Evolutionary conservation across 2,329 filamentous ascomycete species (phyloP).

Genomic region (Ampelomyces quisqualis): DNA sequence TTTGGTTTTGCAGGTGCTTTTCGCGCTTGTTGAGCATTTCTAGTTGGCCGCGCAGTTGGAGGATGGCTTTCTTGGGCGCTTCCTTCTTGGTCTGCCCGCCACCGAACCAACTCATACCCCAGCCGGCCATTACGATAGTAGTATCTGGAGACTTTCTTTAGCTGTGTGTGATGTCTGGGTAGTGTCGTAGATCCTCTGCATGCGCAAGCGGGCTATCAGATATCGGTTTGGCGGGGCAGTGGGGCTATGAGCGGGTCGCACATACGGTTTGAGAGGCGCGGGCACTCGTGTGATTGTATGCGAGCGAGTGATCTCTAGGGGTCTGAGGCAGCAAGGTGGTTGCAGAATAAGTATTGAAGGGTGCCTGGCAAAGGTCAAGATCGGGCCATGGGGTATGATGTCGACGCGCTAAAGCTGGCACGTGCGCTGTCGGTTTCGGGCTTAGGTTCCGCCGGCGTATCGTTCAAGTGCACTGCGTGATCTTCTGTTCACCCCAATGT

Average conservation of each 20-base stretch:
- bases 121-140: conserved; percentile 42
- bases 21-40: conserved; percentile 98
- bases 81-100: conserved; percentile 84
- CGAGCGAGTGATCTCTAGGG: not conserved
- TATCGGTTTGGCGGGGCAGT: conserved; percentile 21
- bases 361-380: conserved; percentile 20
- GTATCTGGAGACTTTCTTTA: conserved; percentile 5
- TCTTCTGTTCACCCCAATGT: conserved; percentile 34
- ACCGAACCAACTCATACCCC: conserved; percentile 77
- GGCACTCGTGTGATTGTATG: not conserved
- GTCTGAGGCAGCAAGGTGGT: conserved; percentile 11
- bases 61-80: conserved; percentile 93
- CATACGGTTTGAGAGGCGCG: conserved; percentile 8
- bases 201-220: conserved; percentile 13
- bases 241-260: conserved; percentile 12
- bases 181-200: conserved; percentile 2
- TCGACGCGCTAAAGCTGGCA: conserved; percentile 23
- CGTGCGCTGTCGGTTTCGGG: conserved; percentile 17
- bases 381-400: conserved; percentile 28
- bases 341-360: conserved; percentile 14
- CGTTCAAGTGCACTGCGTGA: not conserved
- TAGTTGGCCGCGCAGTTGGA: conserved; percentile 81
- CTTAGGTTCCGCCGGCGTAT: conserved; percentile 12
- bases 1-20: conserved; percentile 85
- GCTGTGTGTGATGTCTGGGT: not conserved